These are phyloP conservation scores for Solioccasus polychromus DNA, from an alignment of 768 basidiomycete species.

Conservation along the genomic window DNA sequence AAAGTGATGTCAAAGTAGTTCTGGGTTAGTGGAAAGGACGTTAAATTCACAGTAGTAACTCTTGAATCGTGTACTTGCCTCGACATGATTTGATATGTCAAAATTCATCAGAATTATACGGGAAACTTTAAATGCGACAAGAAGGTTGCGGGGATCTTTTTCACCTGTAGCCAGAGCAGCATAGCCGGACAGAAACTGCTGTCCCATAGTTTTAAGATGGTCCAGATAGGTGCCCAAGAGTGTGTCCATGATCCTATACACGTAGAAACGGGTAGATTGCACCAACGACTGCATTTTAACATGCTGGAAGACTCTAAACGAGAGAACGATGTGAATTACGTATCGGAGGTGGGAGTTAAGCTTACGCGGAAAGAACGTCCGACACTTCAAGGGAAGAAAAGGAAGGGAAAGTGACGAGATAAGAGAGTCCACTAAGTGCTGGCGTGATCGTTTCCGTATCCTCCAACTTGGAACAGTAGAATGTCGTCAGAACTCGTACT, in stretches of 20 bases:
- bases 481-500: slow-evolving; percentile 82
- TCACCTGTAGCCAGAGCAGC: slow-evolving; percentile 86
- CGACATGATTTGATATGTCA: slow-evolving; percentile 67
- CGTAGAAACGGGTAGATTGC: slow-evolving; percentile 76
- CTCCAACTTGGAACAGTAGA: slow-evolving; percentile 84
- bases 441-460: slow-evolving; percentile 84
- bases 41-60: not conserved
- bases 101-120: slow-evolving; percentile 88
- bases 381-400: slow-evolving; percentile 65
- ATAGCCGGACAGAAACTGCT: slow-evolving; percentile 74
- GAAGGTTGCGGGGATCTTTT: slow-evolving; percentile 93
- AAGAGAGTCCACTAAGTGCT: slow-evolving; percentile 70
- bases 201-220: slow-evolving; percentile 73
- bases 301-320: slow-evolving; percentile 63
- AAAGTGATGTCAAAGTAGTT: slow-evolving; percentile 92
- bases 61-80: slow-evolving; percentile 50
- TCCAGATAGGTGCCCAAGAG: slow-evolving; percentile 33
- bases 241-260: slow-evolving; percentile 79
- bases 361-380: slow-evolving; percentile 60
- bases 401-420: slow-evolving; percentile 58
- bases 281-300: slow-evolving; percentile 81
- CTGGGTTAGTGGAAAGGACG: slow-evolving; percentile 39
- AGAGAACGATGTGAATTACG: not conserved
- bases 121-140: slow-evolving; percentile 85
- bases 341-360: not conserved